These are phyloP conservation scores for Candida oleophila DNA, from an alignment of 805 yeast genomes.

Conservation along the genomic window DNA sequence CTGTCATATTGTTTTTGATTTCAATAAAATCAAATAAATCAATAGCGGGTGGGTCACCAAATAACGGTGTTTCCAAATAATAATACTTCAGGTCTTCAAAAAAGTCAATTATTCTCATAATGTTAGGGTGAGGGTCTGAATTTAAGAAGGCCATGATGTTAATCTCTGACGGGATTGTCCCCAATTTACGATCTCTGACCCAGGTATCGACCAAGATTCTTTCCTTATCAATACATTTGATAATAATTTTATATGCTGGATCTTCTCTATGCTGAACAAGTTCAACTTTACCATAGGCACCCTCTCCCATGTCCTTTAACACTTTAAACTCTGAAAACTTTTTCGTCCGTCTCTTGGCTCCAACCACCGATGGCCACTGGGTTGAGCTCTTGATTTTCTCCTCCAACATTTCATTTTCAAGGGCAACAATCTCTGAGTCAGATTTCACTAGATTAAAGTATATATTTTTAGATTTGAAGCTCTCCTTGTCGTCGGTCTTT, in stretches of 20 bases:
- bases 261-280: slow-evolving; percentile 69
- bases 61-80: slow-evolving; percentile 88
- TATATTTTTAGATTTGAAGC: not conserved
- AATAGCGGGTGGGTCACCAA: slow-evolving; percentile 85
- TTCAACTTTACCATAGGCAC: slow-evolving; percentile 94
- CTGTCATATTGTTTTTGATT: slow-evolving; percentile 76
- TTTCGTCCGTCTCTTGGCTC: slow-evolving; percentile 68
- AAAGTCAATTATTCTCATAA: slow-evolving; percentile 81
- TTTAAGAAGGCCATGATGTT: slow-evolving; percentile 86
- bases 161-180: slow-evolving; percentile 95
- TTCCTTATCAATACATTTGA: slow-evolving; percentile 89
- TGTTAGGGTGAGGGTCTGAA: slow-evolving; percentile 79
- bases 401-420: slow-evolving; percentile 46
- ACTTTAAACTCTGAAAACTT: slow-evolving; percentile 68
- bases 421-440: slow-evolving; percentile 2
- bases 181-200: slow-evolving; percentile 89
- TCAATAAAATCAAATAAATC: slow-evolving; percentile 93
- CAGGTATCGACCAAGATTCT: slow-evolving; percentile 94
- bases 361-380: slow-evolving; percentile 54
- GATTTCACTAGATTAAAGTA: not conserved
- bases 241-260: slow-evolving; percentile 63
- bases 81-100: slow-evolving; percentile 90
- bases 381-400: slow-evolving; percentile 34
- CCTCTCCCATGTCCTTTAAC: slow-evolving; percentile 84
- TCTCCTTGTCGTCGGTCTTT: not conserved